Percentiles rank a stretch among this genome's conserved stretches.
Conservation (phyloP, 176 grass and related monocot genomes). For the Aegilops tauschii region DNA sequence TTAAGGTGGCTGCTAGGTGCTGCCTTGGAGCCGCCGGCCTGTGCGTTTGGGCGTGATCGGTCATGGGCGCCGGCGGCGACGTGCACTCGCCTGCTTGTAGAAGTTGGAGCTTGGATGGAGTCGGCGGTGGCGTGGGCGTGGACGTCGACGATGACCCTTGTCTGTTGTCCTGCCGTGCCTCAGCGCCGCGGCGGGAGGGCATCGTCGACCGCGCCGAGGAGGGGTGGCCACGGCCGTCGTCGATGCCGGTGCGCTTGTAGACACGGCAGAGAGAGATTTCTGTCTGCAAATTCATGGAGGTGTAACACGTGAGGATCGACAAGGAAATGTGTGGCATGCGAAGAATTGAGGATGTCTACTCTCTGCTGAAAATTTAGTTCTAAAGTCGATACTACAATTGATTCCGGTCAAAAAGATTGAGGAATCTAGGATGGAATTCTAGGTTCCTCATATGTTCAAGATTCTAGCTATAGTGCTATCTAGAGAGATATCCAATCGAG, state of each 20-base stretch:
- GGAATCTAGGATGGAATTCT: slow-evolving; percentile 18
- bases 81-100: slow-evolving; percentile 57
- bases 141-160: slow-evolving; percentile 47
- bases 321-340: not conserved
- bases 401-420: not conserved
- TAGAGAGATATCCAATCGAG: not conserved
- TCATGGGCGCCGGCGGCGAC: slow-evolving; percentile 19
- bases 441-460: not conserved
- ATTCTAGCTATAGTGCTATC: not conserved
- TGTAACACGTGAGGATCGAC: not conserved
- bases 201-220: slow-evolving; percentile 27
- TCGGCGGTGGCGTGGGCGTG: slow-evolving; percentile 39
- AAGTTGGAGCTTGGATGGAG: slow-evolving; percentile 47
- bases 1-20: not conserved
- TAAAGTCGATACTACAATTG: not conserved
- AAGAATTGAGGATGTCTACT: not conserved
- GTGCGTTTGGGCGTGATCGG: slow-evolving; percentile 8
- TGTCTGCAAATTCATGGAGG: slow-evolving; percentile 40
- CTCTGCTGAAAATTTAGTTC: slow-evolving; percentile 2
- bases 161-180: slow-evolving; percentile 30
- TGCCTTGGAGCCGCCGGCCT: not conserved
- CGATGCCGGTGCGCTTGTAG: slow-evolving; percentile 85
- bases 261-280: slow-evolving; percentile 95
- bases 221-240: slow-evolving; percentile 47
- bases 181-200: slow-evolving; percentile 11